Evolutionary conservation across 192 early-diverging fungal genomes (phyloP), one percentile per base, ranked within the genome.

Genomic region (Backusella liffmaniae): DNA sequence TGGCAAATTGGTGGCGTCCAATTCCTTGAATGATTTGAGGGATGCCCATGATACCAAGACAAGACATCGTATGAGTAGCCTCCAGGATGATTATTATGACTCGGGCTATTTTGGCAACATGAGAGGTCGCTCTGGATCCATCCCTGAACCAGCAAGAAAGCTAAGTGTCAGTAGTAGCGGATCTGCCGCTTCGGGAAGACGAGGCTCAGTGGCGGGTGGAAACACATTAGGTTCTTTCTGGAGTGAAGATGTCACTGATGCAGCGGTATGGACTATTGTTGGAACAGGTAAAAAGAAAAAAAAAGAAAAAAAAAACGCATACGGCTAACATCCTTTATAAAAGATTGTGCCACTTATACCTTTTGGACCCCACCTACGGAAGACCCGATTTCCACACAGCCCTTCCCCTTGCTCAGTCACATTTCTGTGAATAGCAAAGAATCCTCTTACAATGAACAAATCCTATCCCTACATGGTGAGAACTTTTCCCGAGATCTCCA

Each of bases 401-500:
- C 78, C 10, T 72, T 85, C 46, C 83, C 84, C 67, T 80, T 82
- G 34, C 76, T 84, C 73, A 80, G 82, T 21, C 69, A 85, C 30
- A 77, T 81, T 59, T 78, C 42, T 41, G 53, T 76, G 76, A 56
- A 53, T n/a, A 73, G 68, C 13, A 75, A 75, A 4, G 67, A 77
- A 66, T 34, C 49, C 23, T 41, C 35, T 1, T 34, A 37, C 3
- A 44, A 70, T 35, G 56, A 62, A 15, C 56, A 62, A 13, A 84
- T 80, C 34, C 56, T 94, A 67, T 88, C 86, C 23, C 75, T 94
- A 34, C 86, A 90, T 68, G 93, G 93, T 5, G 84, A 91, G 23
- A 92, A 91, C 51, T 92, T 92, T 73, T 78, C 88, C 0, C 86
- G 89, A 0, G 91, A 93, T 71, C 81, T 94, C 77, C 88, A 85